A percentile compares a stretch with the other conserved stretches of the same genome.
These are phyloP conservation scores for Mycena metata DNA, from an alignment of 768 basidiomycete species.

Conservation along the genomic window DNA sequence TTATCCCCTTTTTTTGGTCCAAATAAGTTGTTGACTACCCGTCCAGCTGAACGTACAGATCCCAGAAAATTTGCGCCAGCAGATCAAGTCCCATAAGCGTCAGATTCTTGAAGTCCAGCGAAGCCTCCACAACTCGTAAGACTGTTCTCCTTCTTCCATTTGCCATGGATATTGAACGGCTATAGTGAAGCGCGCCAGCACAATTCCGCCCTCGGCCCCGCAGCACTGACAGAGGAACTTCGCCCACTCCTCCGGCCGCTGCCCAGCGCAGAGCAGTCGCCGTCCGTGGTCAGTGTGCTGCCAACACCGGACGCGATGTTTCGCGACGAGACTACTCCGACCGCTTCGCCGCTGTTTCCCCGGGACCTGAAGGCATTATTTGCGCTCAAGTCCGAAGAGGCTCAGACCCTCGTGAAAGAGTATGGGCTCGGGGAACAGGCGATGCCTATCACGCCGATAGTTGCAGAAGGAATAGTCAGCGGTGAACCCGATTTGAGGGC, in stretches of 20 bases:
- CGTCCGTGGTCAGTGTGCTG: conserved; percentile 43
- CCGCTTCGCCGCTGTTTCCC: conserved; percentile 62
- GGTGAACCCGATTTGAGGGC: conserved; percentile 46
- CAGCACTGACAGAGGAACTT: conserved; percentile 57
- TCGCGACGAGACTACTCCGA: conserved; percentile 46
- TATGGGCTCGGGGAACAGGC: conserved; percentile 56
- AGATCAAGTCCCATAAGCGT: conserved; percentile 56
- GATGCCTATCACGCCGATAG: conserved; percentile 34
- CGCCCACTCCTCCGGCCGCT: conserved; percentile 66
- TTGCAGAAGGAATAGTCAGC: conserved; percentile 14
- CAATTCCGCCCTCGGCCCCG: conserved; percentile 54
- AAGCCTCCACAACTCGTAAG: conserved; percentile 63
- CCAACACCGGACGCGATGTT: conserved; percentile 37
- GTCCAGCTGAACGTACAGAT: conserved; percentile 59
- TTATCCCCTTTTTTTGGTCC: conserved; percentile 1
- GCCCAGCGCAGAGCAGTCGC: conserved; percentile 62
- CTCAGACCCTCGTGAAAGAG: conserved; percentile 57
- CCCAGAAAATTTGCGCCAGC: conserved; percentile 55
- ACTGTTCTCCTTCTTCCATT: conserved; percentile 2
- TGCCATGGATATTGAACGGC: not conserved
- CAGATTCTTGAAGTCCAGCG: conserved; percentile 60
- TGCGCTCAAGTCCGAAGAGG: conserved; percentile 55
- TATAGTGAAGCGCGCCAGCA: conserved; percentile 62
- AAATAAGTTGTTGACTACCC: not conserved
- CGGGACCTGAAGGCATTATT: conserved; percentile 61